Evolutionary conservation across 345 rosid species (phyloP).

Genomic region (Citrus unshiu): DNA sequence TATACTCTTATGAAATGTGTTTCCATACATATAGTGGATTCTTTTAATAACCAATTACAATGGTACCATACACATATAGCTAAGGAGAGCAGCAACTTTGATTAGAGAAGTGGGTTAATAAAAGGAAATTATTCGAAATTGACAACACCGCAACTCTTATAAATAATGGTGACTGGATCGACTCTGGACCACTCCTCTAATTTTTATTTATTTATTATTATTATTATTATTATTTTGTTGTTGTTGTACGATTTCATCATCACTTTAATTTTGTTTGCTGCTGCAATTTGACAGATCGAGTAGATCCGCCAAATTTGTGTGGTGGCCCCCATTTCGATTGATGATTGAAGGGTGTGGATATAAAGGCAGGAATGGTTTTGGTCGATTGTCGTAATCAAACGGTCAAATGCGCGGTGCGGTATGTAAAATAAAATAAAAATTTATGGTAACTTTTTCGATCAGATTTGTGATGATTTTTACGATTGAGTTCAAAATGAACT

Average conservation of each 20-base stretch:
- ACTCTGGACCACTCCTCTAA: not conserved
- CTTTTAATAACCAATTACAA: not conserved
- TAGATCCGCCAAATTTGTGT: not conserved
- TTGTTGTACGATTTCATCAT: not conserved
- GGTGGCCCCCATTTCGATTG: no score
- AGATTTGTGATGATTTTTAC: no score
- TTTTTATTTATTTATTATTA: not conserved
- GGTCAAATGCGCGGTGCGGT: not conserved
- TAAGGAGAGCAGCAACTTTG: not conserved
- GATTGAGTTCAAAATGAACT: no score
- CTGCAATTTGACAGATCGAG: not conserved
- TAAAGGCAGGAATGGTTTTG: slow-evolving; percentile 2
- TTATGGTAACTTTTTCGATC: not conserved
- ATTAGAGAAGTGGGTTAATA: not conserved
- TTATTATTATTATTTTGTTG: no score
- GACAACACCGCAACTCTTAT: not conserved
- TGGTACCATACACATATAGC: not conserved
- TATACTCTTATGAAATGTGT: not conserved
- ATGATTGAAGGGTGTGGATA: not conserved
- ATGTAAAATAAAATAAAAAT: no score
- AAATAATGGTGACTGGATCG: not conserved
- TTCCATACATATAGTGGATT: not conserved
- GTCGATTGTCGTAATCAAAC: not conserved
- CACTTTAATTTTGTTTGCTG: not conserved
- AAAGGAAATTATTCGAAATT: not conserved